Base-by-base conservation (phyloP, 2,329 filamentous ascomycete genomes). In the Herpotrichia juniperi region DNA sequence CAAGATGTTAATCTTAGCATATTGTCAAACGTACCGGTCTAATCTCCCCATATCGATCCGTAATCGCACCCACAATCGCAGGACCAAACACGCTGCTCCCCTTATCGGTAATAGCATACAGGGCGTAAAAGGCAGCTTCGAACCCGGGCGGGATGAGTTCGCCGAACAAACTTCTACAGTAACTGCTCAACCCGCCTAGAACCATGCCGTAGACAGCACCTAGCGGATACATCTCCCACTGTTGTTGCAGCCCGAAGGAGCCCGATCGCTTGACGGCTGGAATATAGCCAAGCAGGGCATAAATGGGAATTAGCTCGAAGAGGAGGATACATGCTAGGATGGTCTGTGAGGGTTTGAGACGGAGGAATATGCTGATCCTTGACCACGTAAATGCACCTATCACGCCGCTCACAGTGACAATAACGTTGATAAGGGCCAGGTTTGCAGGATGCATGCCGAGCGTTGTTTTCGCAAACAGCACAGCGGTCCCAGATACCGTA, bases 101-200 rank as follows among this genome's bases (percentile, higher is more conserved):
- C 74, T 99, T 99, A 73, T 99, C 94, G 1, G 94, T 97, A 58
- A 97, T 97, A 30, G 94, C 94, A 69, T 97, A 99, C 1, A 99
- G 80, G 0, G 93, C 93, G 70, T 96, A 99, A 69, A 99, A 99
- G 0, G 93, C 93, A 0, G 94, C 93, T 75, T 99, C 94, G 25
- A 89, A 96, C 3, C 94, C 94, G 0, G 91, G 91, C 1, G 94
- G 94, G 49, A 99, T 96, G 50, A 99, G 81, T 73, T 97, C 93
- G 32, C 92, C 93, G 69, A 91, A 99, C 4, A 99, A 81, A 54
- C 90, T 93, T 35, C 94, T 88, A 69, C 94, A 97, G 74, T 97
- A 97, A 21, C 89, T 89, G 51, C 90, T 91, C 34, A 99, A 78
- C 0, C 94, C 94, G n/a, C 94, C 94, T 25, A 97, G 85, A 1